Percentiles rank a stretch among this genome's conserved stretches.
Evolutionary conservation across 306 rosid genomes (phyloP).

Genomic region (Rosa persica): DNA sequence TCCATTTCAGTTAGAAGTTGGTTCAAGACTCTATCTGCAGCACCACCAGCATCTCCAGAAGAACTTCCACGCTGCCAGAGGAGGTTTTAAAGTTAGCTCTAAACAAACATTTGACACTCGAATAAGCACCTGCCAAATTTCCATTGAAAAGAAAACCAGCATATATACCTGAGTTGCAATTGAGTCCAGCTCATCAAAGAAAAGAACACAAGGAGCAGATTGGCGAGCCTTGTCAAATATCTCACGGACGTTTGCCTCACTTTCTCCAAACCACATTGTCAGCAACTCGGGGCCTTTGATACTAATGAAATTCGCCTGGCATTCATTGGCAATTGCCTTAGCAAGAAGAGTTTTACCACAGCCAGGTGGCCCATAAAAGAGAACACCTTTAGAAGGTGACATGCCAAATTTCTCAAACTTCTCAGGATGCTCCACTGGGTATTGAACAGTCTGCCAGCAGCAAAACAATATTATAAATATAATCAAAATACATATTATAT

Average conservation of each 20-base stretch:
- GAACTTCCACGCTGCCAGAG: constrained; percentile 55
- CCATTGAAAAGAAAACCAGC: not conserved
- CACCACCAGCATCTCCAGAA: constrained; percentile 68
- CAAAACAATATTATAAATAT: constrained; percentile 2
- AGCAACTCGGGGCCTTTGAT: constrained; percentile 69
- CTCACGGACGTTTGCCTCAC: constrained; percentile 73
- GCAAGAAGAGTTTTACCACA: constrained; percentile 72
- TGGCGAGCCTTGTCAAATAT: constrained; percentile 71
- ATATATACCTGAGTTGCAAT: constrained; percentile 61
- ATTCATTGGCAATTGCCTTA: constrained; percentile 68
- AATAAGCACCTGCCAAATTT: not conserved
- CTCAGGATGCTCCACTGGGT: constrained; percentile 81
- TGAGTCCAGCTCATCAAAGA: constrained; percentile 78
- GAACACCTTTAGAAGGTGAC: constrained; percentile 79
- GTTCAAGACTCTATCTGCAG: constrained; percentile 72
- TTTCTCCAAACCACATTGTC: constrained; percentile 81
- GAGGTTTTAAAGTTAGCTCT: constrained; percentile 4
- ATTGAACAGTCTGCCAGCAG: constrained; percentile 57
- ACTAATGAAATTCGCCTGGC: constrained; percentile 72
- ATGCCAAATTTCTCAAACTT: constrained; percentile 80
- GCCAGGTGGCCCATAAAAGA: constrained; percentile 71
- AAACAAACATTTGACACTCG: not conserved
- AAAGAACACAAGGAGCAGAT: constrained; percentile 75
- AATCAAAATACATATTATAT: not conserved
- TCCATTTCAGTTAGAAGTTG: constrained; percentile 79